A percentile compares a stretch with the other conserved stretches of the same genome.
phyloP scores from a whole-genome alignment of 2,329 filamentous ascomycete species.

The Ceratocystiopsis brevicomis region DNA sequence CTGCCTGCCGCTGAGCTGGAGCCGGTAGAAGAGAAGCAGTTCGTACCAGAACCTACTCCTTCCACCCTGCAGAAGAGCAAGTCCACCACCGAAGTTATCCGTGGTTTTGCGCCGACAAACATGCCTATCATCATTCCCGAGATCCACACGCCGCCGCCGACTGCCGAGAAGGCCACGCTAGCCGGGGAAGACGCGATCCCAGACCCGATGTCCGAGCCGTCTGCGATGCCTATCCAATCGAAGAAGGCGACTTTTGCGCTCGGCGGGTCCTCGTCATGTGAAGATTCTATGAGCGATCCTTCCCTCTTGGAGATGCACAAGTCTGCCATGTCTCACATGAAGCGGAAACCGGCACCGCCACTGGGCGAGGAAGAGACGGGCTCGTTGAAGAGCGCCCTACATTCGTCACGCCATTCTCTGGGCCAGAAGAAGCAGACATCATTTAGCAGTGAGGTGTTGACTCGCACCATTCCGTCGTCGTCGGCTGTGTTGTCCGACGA shows the following conservation, averaged over 20 bases:
- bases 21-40: neutral
- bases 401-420: constrained; percentile 25
- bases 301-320: constrained; percentile 28
- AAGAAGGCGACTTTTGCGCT: constrained; percentile 53
- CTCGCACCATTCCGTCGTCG: constrained; percentile 40
- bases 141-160: neutral
- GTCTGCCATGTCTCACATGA: constrained; percentile 16
- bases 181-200: constrained; percentile 29
- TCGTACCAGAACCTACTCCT: neutral
- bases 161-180: neutral
- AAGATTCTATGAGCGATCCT: constrained; percentile 49
- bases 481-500: constrained; percentile 26
- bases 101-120: constrained; percentile 67
- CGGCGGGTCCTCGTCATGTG: constrained; percentile 64
- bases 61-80: constrained; percentile 5
- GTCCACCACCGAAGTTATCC: constrained; percentile 44
- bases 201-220: constrained; percentile 36
- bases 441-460: constrained; percentile 58
- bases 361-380: constrained; percentile 45
- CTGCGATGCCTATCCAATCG: constrained; percentile 47
- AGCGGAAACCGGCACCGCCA: constrained; percentile 4
- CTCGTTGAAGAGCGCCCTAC: constrained; percentile 42
- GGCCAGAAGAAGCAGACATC: constrained; percentile 58
- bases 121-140: constrained; percentile 31
- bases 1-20: neutral